Base-by-base conservation (phyloP, 31 red algal genomes). In the Endocladia muricata region DNA sequence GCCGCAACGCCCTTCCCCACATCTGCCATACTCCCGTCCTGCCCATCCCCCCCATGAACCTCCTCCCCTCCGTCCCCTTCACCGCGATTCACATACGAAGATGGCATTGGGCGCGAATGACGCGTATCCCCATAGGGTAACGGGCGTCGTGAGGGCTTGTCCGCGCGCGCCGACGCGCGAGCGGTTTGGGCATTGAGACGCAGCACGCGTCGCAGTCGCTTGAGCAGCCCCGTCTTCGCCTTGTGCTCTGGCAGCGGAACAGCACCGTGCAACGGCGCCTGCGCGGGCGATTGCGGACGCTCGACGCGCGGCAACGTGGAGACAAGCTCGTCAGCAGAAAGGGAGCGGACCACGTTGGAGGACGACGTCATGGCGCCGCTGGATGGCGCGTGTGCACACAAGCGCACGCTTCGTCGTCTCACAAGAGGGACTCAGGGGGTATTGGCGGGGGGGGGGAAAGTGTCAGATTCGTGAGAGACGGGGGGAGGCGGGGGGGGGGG, bases 311-410 rank as follows among this genome's bases (percentile, higher is more conserved):
- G 52, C 17, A 80, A 60, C 17, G 76, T 31, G 69, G 85, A 81
- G 44, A 47, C 85, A 9, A 81, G 59, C 61, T 89, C 85, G 71
- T 89, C 85, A 17, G 85, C 85, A 43, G 85, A 89, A 57, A 89
- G 65, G 35, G 85, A 89, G 69, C 85, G 85, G n/a, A 81, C 85
- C 40, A 89, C 85, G 41, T 66, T 64, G 37, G 69, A 23, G 38
- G 85, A 72, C 7, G 83, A 71, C 34, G 83, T 61, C 83, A 87
- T 87, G 61, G 61, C 19, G 44, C n/a, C n/a, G n/a, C n/a, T n/a
- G n/a, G n/a, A n/a, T n/a, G n/a, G n/a, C n/a, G n/a, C n/a, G n/a
- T n/a, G n/a, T n/a, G n/a, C n/a, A n/a, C n/a, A n/a, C n/a, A n/a
- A n/a, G n/a, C n/a, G n/a, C n/a, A n/a, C n/a, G n/a, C n/a, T n/a